Evolutionary conservation across 2,329 filamentous ascomycete species (phyloP).

Genomic region (Aspergillus intermedius): DNA sequence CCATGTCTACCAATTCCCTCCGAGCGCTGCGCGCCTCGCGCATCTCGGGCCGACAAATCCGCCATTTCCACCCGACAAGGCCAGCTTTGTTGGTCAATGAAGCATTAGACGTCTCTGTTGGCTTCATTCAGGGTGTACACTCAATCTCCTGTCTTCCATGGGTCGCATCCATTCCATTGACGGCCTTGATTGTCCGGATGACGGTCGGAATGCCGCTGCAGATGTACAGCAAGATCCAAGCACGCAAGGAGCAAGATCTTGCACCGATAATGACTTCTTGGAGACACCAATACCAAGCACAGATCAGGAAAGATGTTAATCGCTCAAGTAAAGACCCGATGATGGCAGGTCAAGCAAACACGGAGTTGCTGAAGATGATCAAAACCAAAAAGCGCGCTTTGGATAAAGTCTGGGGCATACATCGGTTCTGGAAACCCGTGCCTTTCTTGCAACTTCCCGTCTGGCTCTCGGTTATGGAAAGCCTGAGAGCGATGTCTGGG

Average conservation of each 20-base stretch:
- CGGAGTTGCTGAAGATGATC: conserved; percentile 17
- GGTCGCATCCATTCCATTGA: conserved; percentile 49
- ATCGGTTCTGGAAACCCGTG: conserved; percentile 26
- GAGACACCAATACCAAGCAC: conserved; percentile 15
- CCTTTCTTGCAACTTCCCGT: conserved; percentile 39
- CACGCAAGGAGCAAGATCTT: conserved; percentile 37
- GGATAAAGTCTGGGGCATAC: conserved; percentile 29
- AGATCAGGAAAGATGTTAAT: neutral
- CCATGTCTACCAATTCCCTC: neutral
- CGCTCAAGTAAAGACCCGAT: conserved; percentile 1
- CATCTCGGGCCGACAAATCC: conserved; percentile 20
- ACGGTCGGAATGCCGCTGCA: conserved; percentile 44
- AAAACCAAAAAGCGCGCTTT: conserved; percentile 22
- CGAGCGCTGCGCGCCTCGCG: neutral
- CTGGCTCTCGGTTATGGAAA: conserved; percentile 44
- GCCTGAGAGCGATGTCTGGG: conserved; percentile 43
- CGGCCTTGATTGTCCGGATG: conserved; percentile 47
- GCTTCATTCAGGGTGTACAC: conserved; percentile 47
- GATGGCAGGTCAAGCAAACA: conserved; percentile 1
- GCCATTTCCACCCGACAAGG: conserved; percentile 47
- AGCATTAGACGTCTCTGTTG: conserved; percentile 39
- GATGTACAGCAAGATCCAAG: conserved; percentile 35
- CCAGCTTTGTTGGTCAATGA: conserved; percentile 37
- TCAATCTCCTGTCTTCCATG: conserved; percentile 45
- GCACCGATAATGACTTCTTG: conserved; percentile 38